Evolutionary conservation across 1,284 basidiomycete genomes (phyloP).

Genomic region (Pisolithus thermaeus): DNA sequence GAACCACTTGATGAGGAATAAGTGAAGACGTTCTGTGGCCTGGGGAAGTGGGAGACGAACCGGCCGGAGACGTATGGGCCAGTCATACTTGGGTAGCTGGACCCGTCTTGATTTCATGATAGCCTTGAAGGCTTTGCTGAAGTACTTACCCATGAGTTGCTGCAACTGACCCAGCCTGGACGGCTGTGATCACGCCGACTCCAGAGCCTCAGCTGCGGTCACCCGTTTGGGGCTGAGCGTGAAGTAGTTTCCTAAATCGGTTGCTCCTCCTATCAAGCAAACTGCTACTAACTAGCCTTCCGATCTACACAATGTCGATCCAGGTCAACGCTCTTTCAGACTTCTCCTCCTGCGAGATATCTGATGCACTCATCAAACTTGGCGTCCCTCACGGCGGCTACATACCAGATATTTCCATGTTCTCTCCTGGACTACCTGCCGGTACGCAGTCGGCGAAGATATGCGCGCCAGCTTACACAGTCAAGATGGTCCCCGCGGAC

Average conservation of each 20-base stretch:
- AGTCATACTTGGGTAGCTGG: conserved; percentile 57
- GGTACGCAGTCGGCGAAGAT: conserved; percentile 30
- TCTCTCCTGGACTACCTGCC: conserved; percentile 37
- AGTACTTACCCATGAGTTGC: conserved; percentile 23
- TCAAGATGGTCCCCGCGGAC: conserved; percentile 72
- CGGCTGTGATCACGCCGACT: too few relatives aligned
- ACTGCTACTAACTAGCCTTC: too few relatives aligned
- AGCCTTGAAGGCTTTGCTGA: conserved; percentile 37
- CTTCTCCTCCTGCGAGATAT: conserved; percentile 78
- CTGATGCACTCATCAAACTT: conserved; percentile 88
- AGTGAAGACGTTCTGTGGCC: not conserved
- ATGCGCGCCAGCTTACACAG: conserved; percentile 85
- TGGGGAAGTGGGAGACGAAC: conserved; percentile 36
- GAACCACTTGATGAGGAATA: conserved; percentile 56
- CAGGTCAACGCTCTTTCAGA: conserved; percentile 29
- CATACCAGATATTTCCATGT: conserved; percentile 72
- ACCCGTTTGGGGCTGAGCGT: not conserved
- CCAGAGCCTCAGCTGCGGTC: too few relatives aligned
- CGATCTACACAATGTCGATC: conserved; percentile 11
- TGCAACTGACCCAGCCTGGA: not conserved
- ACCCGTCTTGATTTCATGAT: conserved; percentile 54
- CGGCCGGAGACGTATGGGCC: conserved; percentile 68
- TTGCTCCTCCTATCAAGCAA: too few relatives aligned
- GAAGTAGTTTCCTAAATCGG: not conserved
- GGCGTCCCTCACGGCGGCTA: conserved; percentile 72